phyloP scores from a whole-genome alignment of 495 filamentous ascomycete species.

The Cetradonia linearis region DNA sequence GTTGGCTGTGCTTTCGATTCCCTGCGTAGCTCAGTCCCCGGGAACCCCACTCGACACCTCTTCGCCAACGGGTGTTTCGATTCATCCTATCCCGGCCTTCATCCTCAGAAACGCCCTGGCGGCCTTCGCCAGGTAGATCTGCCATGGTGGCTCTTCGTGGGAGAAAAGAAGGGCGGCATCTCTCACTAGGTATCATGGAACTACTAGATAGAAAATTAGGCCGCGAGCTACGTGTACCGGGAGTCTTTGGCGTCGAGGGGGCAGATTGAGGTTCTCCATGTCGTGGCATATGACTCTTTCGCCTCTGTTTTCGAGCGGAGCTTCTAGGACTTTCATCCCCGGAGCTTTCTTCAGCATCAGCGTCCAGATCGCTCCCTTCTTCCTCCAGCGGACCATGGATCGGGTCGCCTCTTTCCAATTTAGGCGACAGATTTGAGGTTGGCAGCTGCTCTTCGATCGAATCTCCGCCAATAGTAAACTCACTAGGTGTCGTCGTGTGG shows the following conservation, averaged over 20 bases:
- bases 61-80: slow-evolving; percentile 46
- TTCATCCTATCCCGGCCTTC: slow-evolving; percentile 70
- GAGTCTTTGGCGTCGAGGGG: slow-evolving; percentile 49
- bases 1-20: slow-evolving; percentile 25
- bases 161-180: slow-evolving; percentile 44
- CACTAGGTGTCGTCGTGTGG: slow-evolving; percentile 38
- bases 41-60: slow-evolving; percentile 44
- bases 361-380: slow-evolving; percentile 58
- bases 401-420: slow-evolving; percentile 39
- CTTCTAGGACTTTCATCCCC: slow-evolving; percentile 42
- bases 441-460: slow-evolving; percentile 20
- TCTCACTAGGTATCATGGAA: slow-evolving; percentile 41
- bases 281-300: slow-evolving; percentile 47
- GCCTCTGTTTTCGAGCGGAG: slow-evolving; percentile 32
- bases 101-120: slow-evolving; percentile 74
- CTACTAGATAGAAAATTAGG: slow-evolving; percentile 39
- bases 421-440: slow-evolving; percentile 31
- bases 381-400: slow-evolving; percentile 48
- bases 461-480: slow-evolving; percentile 26
- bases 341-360: slow-evolving; percentile 65
- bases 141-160: slow-evolving; percentile 58
- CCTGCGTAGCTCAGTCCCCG: slow-evolving; percentile 48
- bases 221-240: slow-evolving; percentile 24
- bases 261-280: slow-evolving; percentile 45
- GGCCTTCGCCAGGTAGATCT: slow-evolving; percentile 53